Evolutionary conservation across 257 asterid genomes (phyloP), one percentile per base, ranked within the genome.

Genomic region (Echites panduratus): DNA sequence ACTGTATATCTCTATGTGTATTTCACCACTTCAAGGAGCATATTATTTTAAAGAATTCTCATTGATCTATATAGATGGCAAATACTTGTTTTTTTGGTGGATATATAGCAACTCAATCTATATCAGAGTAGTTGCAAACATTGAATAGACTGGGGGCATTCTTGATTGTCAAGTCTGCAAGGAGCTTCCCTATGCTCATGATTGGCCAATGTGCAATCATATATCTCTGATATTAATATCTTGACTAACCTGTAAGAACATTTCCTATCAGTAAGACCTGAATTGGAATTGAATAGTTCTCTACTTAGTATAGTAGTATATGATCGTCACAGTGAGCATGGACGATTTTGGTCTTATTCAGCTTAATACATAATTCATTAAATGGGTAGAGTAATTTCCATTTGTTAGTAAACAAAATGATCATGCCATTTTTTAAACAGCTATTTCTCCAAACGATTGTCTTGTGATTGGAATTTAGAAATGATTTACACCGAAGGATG

Each of bases 11-110:
- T 63, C 27, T 64, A 40, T 5, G 7, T 38, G 48, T 38, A 35
- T 38, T 20, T 49, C 29, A 64, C 48, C 27, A 38, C 3, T 38
- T 5, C 44, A 7, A 2, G 29, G 69, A 6, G 24, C 35, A 19
- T 64, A 7, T 19, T 35, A 19, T 64, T 38, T 16, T 19, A 19
- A 63, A 40, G 13, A 38, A 35, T 38, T 7, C 38, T 38, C 22
- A 41, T 19, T 40, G 69, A 38, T 64, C 8, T 64, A 38, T 17
- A 19, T 64, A 20, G 26, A 17, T 38, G 14, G 68, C n/a, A 24
- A 29, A 64, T 44, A 63, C 68, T 47, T 7, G 45, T 35, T 63
- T 40, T 64, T n/a, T n/a, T n/a, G n/a, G n/a, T 64, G 69, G 49
- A 38, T 27, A 35, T 38, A 9, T 2, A 38, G 27, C 3, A 38